Evolutionary conservation across 2,329 filamentous ascomycete species (phyloP), one percentile per base, ranked within the genome.

Genomic region (Fusarium oxysporum): DNA sequence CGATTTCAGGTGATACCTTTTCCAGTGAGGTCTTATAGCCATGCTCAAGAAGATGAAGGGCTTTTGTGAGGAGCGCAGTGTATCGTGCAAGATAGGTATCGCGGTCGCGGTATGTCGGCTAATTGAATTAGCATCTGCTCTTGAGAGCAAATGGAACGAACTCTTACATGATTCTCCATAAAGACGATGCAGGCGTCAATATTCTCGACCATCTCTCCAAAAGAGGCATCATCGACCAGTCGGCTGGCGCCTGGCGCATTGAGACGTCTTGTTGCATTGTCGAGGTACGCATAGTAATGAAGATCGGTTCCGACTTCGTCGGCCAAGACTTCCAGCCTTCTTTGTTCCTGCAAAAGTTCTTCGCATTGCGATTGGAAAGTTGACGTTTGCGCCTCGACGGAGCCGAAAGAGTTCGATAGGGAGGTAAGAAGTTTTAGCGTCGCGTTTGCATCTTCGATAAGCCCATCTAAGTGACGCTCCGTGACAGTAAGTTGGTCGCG

Each of bases 221-320:
- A 98, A 48, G 93, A 92, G 56, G 92, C 91, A 63, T 92, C 92
- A 50, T 95, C 92, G 21, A 98, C 95, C 62, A 97, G 87, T 64
- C 92, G 94, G 54, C 93, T 92, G 25, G 96, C 95, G 2, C 95
- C 95, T 0, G 96, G 95, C 1, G 95, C 95, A 84, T 98, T 98
- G 65, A 99, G 89, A 19, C 95, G 90, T 62, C 95, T 89, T 1
- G 95, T 97, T 68, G 96, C 95, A 51, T 92, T 95, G 72, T 99
- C 96, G 10, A 99, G 88, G 79, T 97, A 98, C 25, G 93, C 90
- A 81, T 99, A 99, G 82, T 97, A 98, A 79, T 95, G 92, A n/a
- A 98, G 85, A 76, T 98, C 97, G 30, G 93, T 93, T 32, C 93
- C 92, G 63, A 99, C 92, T 65, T 95, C 92, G 74, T 97, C 90